Evolutionary conservation across 345 rosid genomes (phyloP).

Genomic region (Eucalyptus grandis): DNA sequence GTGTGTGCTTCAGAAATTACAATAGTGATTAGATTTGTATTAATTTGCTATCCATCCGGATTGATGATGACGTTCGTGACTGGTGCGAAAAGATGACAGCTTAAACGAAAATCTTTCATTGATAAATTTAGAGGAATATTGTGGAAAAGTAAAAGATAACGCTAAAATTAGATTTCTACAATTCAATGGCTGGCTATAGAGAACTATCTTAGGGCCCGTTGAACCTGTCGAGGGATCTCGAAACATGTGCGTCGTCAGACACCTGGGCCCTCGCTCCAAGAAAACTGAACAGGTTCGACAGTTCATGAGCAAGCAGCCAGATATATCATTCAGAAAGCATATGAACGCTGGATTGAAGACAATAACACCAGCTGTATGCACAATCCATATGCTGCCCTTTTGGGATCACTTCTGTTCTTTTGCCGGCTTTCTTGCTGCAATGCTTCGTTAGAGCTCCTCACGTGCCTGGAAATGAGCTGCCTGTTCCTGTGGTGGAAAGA

Average conservation of each 20-base stretch:
- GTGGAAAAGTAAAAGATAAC: neutral
- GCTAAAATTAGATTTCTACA: neutral
- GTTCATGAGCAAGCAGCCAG: neutral
- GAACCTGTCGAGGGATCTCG: neutral
- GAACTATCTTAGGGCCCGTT: neutral
- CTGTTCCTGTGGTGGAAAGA: slow-evolving; percentile 47
- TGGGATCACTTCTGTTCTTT: neutral
- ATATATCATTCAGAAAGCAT: neutral
- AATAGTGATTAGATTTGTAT: neutral
- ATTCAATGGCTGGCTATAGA: neutral
- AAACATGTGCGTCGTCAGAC: neutral
- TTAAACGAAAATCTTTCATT: neutral
- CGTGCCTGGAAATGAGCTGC: slow-evolving; percentile 52
- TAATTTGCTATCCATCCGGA: neutral
- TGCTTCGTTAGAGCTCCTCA: neutral
- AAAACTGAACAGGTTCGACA: neutral
- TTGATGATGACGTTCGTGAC: neutral
- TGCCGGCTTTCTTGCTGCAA: neutral
- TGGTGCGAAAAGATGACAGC: neutral
- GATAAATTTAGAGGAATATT: neutral
- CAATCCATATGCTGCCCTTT: neutral
- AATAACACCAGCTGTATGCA: neutral
- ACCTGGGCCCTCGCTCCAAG: neutral
- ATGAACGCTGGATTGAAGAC: neutral
- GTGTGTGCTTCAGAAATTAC: neutral